Percentiles rank a stretch among this genome's conserved stretches.
phyloP scores from a whole-genome alignment of 225 moss, liverwort and hornwort genomes.

The Physcomitrellopsis africana region DNA sequence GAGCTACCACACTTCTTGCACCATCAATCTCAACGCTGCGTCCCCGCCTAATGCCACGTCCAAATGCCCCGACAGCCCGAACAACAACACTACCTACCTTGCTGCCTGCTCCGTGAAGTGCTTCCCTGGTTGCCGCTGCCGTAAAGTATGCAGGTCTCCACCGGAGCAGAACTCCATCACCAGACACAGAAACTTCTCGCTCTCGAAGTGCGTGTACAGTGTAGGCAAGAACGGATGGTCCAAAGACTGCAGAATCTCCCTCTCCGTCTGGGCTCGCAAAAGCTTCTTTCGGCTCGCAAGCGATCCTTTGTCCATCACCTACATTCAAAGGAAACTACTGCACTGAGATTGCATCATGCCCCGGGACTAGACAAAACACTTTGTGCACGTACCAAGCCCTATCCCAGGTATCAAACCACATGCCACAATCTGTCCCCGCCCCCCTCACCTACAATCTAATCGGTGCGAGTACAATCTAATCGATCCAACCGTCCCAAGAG shows the following conservation, averaged over 20 bases:
- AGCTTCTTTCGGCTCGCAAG: constrained; percentile 87
- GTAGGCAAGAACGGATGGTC: constrained; percentile 97
- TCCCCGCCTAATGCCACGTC: not conserved
- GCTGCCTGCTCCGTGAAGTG: constrained; percentile 78
- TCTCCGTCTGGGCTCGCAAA: constrained; percentile 89
- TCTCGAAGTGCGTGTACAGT: constrained; percentile 94
- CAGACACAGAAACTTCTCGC: constrained; percentile 84
- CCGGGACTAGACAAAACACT: not conserved
- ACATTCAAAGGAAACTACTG: constrained; percentile 3
- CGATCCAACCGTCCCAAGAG: too few species aligned
- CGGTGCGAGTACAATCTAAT: too few species aligned
- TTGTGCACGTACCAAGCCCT: not conserved
- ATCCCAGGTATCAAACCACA: too few species aligned
- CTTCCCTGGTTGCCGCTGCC: constrained; percentile 84
- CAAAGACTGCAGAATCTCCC: constrained; percentile 81
- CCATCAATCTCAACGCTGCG: not conserved
- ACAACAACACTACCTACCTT: constrained; percentile 50
- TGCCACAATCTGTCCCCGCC: too few species aligned
- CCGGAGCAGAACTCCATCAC: constrained; percentile 98
- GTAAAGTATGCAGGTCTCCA: constrained; percentile 85
- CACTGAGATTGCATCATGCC: not conserved
- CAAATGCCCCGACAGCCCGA: not conserved
- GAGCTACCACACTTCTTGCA: not conserved
- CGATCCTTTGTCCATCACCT: constrained; percentile 91
- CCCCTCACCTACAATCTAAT: too few species aligned